These are phyloP conservation scores for Candida glaebosa DNA, from an alignment of 805 yeast species.

Conservation along the genomic window DNA sequence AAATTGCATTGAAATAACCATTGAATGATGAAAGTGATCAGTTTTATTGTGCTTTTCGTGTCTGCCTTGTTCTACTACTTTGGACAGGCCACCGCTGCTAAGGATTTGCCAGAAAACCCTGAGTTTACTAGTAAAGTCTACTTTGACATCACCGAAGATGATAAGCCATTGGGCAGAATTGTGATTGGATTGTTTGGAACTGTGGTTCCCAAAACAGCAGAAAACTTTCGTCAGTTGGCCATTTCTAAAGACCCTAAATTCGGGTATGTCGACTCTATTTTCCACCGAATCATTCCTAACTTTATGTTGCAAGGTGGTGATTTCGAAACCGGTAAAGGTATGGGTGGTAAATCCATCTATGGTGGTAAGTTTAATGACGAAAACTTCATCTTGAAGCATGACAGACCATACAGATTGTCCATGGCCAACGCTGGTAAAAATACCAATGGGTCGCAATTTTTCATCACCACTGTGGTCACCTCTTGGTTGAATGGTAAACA, in stretches of 20 bases:
- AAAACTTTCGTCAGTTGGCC: conserved; percentile 90
- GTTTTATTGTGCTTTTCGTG: conserved; percentile 6
- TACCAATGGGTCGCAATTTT: conserved; percentile 97
- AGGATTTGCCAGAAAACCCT: conserved; percentile 38
- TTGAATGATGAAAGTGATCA: conserved; percentile 12
- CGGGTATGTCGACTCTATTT: conserved; percentile 42
- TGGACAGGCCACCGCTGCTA: conserved; percentile 4
- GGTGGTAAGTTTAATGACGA: conserved; percentile 78
- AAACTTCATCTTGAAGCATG: conserved; percentile 71
- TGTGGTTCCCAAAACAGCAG: conserved; percentile 92
- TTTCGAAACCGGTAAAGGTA: conserved; percentile 45
- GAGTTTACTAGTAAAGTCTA: conserved; percentile 74
- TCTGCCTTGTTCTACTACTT: conserved; percentile 7
- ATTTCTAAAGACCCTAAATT: conserved; percentile 46
- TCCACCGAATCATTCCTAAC: conserved; percentile 47
- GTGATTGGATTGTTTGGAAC: conserved; percentile 85
- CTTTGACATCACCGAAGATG: conserved; percentile 84
- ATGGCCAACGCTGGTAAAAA: conserved; percentile 99
- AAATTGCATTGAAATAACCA: background rate
- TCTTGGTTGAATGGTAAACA: conserved; percentile 92
- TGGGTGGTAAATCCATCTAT: conserved; percentile 49
- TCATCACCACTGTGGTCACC: conserved; percentile 88
- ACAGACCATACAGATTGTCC: conserved; percentile 76
- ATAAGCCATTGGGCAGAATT: conserved; percentile 70
- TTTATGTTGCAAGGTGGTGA: conserved; percentile 51